phyloP scores from a whole-genome alignment of 2,329 filamentous ascomycete genomes.

The Monosporascus ibericus region DNA sequence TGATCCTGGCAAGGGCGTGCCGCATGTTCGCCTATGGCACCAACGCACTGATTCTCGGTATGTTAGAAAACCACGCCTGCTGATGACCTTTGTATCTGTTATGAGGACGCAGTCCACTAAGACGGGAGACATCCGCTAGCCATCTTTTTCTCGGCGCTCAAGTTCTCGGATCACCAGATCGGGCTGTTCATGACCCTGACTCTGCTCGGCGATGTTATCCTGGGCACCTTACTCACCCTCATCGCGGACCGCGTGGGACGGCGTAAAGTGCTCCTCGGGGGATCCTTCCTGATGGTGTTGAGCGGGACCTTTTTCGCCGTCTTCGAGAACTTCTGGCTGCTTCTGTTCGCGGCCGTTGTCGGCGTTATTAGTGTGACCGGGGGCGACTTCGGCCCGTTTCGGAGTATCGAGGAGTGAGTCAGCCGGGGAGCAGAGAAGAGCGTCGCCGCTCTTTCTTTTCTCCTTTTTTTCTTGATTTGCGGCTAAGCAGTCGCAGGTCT shows the following conservation, averaged over 20 bases:
- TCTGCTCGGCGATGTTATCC: constrained; percentile 52
- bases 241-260: constrained; percentile 54
- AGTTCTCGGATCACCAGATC: constrained; percentile 51
- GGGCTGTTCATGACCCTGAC: constrained; percentile 62
- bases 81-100: no score
- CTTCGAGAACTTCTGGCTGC: constrained; percentile 52
- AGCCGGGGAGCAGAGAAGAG: no score
- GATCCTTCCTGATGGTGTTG: constrained; percentile 49
- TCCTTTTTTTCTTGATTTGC: background rate
- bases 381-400: constrained; percentile 61
- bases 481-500: constrained; percentile 25
- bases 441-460: background rate
- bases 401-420: constrained; percentile 54
- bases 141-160: constrained; percentile 52
- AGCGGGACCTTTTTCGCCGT: constrained; percentile 50
- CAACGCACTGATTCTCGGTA: constrained; percentile 51
- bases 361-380: constrained; percentile 58
- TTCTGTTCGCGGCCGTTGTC: constrained; percentile 51
- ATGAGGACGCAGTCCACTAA: background rate
- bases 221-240: constrained; percentile 51
- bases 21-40: constrained; percentile 61
- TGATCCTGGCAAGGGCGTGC: constrained; percentile 44
- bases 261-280: constrained; percentile 45
- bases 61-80: background rate
- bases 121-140: constrained; percentile 18